phyloP scores from a whole-genome alignment of 2,329 filamentous ascomycete genomes.

The Curvularia hawaiiensis region DNA sequence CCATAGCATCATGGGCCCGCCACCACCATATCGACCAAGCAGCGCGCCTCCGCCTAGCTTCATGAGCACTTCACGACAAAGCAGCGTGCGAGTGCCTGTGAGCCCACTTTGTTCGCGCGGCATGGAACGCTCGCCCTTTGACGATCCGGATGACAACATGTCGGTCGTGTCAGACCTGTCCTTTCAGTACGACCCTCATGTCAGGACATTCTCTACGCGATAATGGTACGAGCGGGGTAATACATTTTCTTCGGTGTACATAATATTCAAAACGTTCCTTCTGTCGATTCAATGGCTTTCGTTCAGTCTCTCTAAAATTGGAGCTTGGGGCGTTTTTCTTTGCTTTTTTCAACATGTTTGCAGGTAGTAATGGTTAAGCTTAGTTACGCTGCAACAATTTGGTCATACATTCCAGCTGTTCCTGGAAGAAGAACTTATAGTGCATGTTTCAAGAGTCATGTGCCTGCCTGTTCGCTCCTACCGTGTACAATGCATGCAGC shows the following conservation, averaged over 20 bases:
- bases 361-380: background rate
- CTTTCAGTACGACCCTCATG: slow-evolving; percentile 28
- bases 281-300: slow-evolving; percentile 13
- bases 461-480: background rate
- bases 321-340: background rate
- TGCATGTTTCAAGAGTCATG: background rate
- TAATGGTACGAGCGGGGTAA: background rate
- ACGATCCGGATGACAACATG: slow-evolving; percentile 39
- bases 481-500: background rate
- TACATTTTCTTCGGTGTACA: slow-evolving; percentile 12
- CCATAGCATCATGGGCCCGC: slow-evolving; percentile 38
- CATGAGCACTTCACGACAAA: slow-evolving; percentile 38
- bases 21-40: slow-evolving; percentile 45
- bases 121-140: slow-evolving; percentile 41
- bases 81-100: slow-evolving; percentile 33
- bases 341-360: background rate
- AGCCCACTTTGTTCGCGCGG: slow-evolving; percentile 26
- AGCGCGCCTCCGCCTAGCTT: slow-evolving; percentile 39
- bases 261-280: slow-evolving; percentile 2
- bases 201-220: background rate
- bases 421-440: background rate
- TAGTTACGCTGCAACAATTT: background rate
- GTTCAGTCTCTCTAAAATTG: background rate
- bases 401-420: background rate
- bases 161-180: slow-evolving; percentile 42